Base-by-base conservation (phyloP, 179 eudicot species). In the Spergularia azorica region DNA sequence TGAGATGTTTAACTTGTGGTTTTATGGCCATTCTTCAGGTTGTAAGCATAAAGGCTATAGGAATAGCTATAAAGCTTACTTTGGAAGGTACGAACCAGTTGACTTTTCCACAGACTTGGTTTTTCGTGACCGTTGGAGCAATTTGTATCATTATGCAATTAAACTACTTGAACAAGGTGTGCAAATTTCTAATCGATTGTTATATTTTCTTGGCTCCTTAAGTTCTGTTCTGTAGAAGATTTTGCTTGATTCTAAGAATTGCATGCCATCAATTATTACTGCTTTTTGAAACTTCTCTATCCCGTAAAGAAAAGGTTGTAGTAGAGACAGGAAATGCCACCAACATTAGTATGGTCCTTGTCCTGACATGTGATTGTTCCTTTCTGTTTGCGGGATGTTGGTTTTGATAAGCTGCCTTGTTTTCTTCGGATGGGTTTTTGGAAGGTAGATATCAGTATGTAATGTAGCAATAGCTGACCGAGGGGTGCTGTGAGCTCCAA, bases 31-130 rank as follows among this genome's bases (percentile, higher is more conserved):
- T 59, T 67, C 38, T 80, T 68, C 83, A 93, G 98, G 97, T 93
- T 63, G 90, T 93, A 67, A 92, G 98, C 88, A 88, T 92, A 80
- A 93, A 93, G 85, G 98, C 98, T 18, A 88, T 93, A 65, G 98
- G 98, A 72, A 93, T 92, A 74, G 93, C 95, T n/a, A 82, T 93
- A 74, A 89, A 92, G 84, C 92, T 93, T 50, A 93, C 98, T 26
- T 72, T 95, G 63, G 93, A 87, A 70, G 97, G 98, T 20, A 86
- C 81, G 78, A 94, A 85, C 82, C 98, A 94, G 73, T 59, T 92
- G 74, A 81, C 79, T 67, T 94, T 82, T 80, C 86, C 89, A 46
- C 93, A 92, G 75, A 88, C 98, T 72, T 94, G 98, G 98, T 84
- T 86, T 74, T 94, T 94, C 69, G 73, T 93, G 67, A 82, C 87